Evolutionary conservation across 139 green algal genomes (phyloP).

Genomic region (Picochlorum sp.): DNA sequence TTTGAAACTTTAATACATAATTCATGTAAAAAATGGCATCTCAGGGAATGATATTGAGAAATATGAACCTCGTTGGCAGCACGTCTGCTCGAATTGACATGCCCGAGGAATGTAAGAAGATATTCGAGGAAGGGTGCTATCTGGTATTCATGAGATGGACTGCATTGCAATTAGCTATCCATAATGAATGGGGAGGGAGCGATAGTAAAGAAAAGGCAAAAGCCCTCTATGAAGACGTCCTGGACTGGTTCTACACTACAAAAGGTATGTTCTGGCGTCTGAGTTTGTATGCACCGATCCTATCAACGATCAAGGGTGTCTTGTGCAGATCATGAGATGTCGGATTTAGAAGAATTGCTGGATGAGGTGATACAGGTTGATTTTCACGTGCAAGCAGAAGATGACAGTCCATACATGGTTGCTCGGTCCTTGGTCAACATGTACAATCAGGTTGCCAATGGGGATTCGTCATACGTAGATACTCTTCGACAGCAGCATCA

Average conservation of each 20-base stretch:
- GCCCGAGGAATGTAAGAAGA: constrained; percentile 10
- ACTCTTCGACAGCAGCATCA: constrained; percentile 5
- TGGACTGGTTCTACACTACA: constrained; percentile 77
- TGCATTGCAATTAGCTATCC: constrained; percentile 74
- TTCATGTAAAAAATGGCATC: constrained; percentile 8
- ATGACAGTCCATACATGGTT: constrained; percentile 36
- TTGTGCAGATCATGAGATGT: constrained; percentile 24
- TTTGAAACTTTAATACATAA: neutral
- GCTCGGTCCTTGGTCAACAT: constrained; percentile 31
- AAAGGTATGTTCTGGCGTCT: constrained; percentile 42
- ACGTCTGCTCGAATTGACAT: neutral
- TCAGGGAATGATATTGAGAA: constrained; percentile 27
- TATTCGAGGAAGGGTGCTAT: constrained; percentile 66
- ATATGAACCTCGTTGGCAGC: constrained; percentile 22
- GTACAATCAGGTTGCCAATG: constrained; percentile 31
- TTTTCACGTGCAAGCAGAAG: constrained; percentile 36
- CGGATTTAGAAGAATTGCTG: constrained; percentile 25
- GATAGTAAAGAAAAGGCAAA: constrained; percentile 66
- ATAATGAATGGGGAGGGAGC: constrained; percentile 79
- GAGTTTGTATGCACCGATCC: neutral
- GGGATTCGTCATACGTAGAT: constrained; percentile 27
- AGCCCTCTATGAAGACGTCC: constrained; percentile 53
- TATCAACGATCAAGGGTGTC: neutral
- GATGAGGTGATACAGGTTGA: constrained; percentile 31
- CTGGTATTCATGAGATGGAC: constrained; percentile 75